phyloP scores from a whole-genome alignment of 768 basidiomycete genomes.

The Rhodotorula sphaerocarpa region DNA sequence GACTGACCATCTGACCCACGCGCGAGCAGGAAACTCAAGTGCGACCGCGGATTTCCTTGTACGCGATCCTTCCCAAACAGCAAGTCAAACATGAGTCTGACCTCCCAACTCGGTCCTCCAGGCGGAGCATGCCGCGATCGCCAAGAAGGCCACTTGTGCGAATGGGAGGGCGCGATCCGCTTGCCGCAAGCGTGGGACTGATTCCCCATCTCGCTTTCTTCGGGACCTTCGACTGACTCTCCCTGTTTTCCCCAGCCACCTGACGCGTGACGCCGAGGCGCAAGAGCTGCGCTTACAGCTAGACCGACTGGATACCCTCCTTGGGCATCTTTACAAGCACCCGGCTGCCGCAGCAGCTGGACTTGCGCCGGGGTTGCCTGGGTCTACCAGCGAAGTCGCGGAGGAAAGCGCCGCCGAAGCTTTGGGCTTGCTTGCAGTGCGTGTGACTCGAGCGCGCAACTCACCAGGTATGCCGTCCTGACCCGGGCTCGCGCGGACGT shows the following conservation, averaged over 20 bases:
- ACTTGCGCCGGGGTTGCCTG: not conserved
- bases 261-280: conserved; percentile 27
- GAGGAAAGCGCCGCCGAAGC: conserved; percentile 15
- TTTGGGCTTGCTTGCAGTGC: conserved; percentile 5
- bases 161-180: conserved; percentile 28
- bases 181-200: conserved; percentile 26
- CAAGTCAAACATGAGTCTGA: too few species aligned
- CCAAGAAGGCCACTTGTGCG: conserved; percentile 28
- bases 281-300: conserved; percentile 24
- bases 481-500: too few species aligned
- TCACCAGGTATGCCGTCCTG: too few species aligned
- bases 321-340: conserved; percentile 1
- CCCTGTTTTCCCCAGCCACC: not conserved
- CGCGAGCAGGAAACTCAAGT: conserved; percentile 20
- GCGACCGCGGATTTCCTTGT: conserved; percentile 30
- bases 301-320: conserved; percentile 25
- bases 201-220: not conserved
- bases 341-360: not conserved
- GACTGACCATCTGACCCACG: not conserved
- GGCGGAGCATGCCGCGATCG: conserved; percentile 30
- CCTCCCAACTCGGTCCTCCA: not conserved
- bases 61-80: too few species aligned
- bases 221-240: not conserved
- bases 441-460: too few species aligned
- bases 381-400: not conserved